Percentiles rank a stretch among this genome's conserved stretches.
Conservation (phyloP, 176 grass and related monocot genomes). For the Avena sativa region DNA sequence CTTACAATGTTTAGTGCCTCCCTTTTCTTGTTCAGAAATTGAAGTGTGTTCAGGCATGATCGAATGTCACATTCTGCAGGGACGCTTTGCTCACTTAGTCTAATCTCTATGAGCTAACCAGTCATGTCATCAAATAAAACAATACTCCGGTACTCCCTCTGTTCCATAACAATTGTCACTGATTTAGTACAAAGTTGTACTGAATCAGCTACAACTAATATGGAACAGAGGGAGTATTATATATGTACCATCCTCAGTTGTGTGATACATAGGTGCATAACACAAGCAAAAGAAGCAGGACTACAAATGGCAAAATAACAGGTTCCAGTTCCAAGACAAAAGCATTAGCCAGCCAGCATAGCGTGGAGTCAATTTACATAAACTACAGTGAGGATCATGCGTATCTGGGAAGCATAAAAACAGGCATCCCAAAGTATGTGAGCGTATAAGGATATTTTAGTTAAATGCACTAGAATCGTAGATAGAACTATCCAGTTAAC, state of each 20-base stretch:
- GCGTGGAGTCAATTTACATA: background rate
- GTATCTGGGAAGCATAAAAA: slow-evolving; percentile 17
- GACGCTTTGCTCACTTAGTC: slow-evolving; percentile 43
- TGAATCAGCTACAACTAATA: too few species aligned
- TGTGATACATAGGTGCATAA: slow-evolving; percentile 24
- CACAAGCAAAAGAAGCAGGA: slow-evolving; percentile 27
- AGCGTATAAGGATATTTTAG: slow-evolving; percentile 5
- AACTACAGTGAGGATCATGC: background rate
- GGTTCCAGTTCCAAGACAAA: slow-evolving; percentile 11
- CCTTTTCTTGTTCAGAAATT: slow-evolving; percentile 93
- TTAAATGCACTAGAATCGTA: slow-evolving; percentile 4
- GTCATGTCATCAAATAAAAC: slow-evolving; percentile 19
- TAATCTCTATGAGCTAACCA: slow-evolving; percentile 35
- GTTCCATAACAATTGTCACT: too few species aligned
- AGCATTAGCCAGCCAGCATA: slow-evolving; percentile 1
- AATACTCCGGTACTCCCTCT: background rate
- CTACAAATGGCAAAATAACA: background rate
- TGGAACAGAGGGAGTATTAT: background rate
- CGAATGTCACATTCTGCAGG: slow-evolving; percentile 95
- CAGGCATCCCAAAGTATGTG: background rate
- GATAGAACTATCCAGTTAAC: background rate
- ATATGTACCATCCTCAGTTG: slow-evolving; percentile 2
- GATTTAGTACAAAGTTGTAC: too few species aligned
- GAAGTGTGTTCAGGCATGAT: slow-evolving; percentile 96
- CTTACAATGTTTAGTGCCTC: slow-evolving; percentile 84